Evolutionary conservation across 108 stramenopile species (phyloP).

Genomic region (Conticribra weissflogii): DNA sequence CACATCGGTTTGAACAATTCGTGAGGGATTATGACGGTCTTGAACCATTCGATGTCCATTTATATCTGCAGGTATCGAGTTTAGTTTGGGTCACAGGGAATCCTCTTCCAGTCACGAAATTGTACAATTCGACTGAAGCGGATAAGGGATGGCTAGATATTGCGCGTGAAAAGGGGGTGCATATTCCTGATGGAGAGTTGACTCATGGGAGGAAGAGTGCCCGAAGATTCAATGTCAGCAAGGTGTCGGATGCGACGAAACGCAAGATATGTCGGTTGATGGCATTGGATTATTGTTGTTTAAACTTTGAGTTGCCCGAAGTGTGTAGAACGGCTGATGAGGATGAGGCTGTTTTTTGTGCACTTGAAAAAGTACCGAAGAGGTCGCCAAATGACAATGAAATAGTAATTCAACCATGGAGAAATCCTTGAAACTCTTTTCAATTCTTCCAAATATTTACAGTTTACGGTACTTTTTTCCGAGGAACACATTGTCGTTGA

Average conservation of each 20-base stretch:
- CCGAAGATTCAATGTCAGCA: constrained; percentile 35
- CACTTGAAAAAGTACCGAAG: constrained; percentile 21
- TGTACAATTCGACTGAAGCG: constrained; percentile 47
- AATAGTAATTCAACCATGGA: constrained; percentile 21
- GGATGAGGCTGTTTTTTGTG: constrained; percentile 25
- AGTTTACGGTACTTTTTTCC: too few relatives aligned
- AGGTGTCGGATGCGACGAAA: constrained; percentile 39
- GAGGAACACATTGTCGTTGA: too few relatives aligned
- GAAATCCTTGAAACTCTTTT: constrained; percentile 13
- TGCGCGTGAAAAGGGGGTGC: constrained; percentile 33
- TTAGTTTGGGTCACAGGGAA: constrained; percentile 28
- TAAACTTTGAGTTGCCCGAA: constrained; percentile 41
- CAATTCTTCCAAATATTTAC: too few relatives aligned
- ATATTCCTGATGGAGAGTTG: constrained; percentile 22
- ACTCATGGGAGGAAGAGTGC: constrained; percentile 34
- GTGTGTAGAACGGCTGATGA: constrained; percentile 18
- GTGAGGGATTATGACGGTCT: constrained; percentile 45
- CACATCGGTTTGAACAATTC: constrained; percentile 36
- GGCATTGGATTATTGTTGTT: constrained; percentile 51
- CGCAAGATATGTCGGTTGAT: constrained; percentile 34
- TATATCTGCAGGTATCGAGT: constrained; percentile 39
- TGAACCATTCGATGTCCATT: constrained; percentile 47
- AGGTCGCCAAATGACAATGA: neutral
- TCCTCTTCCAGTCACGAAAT: constrained; percentile 33
- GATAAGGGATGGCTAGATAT: constrained; percentile 38